Base-by-base conservation (phyloP, 139 green algal genomes). In the Tetraselmis chui region DNA sequence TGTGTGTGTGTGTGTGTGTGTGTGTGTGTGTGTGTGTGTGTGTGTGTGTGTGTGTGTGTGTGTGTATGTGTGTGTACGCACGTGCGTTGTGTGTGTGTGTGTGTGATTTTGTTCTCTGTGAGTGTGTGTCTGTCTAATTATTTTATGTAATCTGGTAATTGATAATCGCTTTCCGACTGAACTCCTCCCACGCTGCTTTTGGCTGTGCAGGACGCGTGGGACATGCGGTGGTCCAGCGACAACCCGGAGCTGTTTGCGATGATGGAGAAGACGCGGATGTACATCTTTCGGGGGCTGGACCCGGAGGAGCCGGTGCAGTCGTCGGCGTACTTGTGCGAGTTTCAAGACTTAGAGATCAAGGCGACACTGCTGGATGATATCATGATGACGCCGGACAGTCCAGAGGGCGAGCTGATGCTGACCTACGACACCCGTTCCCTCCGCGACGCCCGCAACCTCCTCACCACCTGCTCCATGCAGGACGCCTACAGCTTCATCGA, bases 191-290 rank as follows among this genome's bases (percentile, higher is more conserved):
- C 23, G 32, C 30, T 32, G 32, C 28, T 32, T 30, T 11, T 32
- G 45, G 11, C 45, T 1, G 1, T 77, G 30, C 84, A 87, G 78
- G 92, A 94, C 84, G 89, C 87, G 28, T 95, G 93, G 92, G 90
- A 93, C 84, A 89, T 96, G 85, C 77, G 82, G 31, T 97, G 93
- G 93, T 88, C 88, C 0, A 83, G 88, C 27, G 93, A 97, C 88
- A 90, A 95, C 85, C 91, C 92, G 23, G 86, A 93, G 82, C 85
- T 94, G 80, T 86, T 96, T 59, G 93, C 92, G 0, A 87, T 97
- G 67, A 94, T 95, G 93, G 93, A 96, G 87, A 96, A 96, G 89
- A 90, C 89, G 1, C 85, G 87, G 77, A 92, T 96, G 90, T 93
- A 94, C 82, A 90, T 96, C 25, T 92, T 96, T 83, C 83, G 92